A percentile compares a stretch with the other conserved stretches of the same genome.
Conservation (phyloP, 345 rosid genomes). For the Balakata baccata region DNA sequence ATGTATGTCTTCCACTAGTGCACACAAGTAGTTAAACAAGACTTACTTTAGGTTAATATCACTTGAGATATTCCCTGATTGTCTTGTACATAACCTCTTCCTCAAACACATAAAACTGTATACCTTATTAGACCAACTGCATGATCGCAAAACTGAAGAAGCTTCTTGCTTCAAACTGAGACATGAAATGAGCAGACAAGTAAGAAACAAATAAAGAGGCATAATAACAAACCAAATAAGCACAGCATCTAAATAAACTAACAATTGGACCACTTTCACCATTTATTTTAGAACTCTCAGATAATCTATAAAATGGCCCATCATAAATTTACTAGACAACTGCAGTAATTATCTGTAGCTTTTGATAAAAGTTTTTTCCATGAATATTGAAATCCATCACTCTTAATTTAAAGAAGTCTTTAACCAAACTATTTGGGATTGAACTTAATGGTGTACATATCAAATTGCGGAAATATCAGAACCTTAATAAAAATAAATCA, state of each 20-base stretch:
- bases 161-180: slow-evolving; percentile 67
- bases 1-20: background rate
- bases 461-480: background rate
- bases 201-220: background rate
- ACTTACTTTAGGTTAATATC: slow-evolving; percentile 62
- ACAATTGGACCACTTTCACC: background rate
- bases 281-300: background rate
- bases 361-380: background rate
- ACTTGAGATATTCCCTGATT: slow-evolving; percentile 33
- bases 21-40: background rate
- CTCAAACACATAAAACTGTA: slow-evolving; percentile 52
- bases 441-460: background rate
- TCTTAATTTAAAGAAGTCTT: background rate
- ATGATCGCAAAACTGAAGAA: slow-evolving; percentile 50
- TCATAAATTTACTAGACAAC: background rate
- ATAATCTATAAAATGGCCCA: background rate
- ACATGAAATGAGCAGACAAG: background rate
- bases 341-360: background rate
- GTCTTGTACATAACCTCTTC: slow-evolving; percentile 48
- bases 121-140: slow-evolving; percentile 70
- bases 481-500: background rate
- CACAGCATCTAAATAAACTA: background rate
- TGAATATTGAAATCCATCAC: slow-evolving; percentile 7
- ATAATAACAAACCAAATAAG: background rate
- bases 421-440: background rate